phyloP scores from a whole-genome alignment of 257 asterid genomes.

The Cordia subcordata region DNA sequence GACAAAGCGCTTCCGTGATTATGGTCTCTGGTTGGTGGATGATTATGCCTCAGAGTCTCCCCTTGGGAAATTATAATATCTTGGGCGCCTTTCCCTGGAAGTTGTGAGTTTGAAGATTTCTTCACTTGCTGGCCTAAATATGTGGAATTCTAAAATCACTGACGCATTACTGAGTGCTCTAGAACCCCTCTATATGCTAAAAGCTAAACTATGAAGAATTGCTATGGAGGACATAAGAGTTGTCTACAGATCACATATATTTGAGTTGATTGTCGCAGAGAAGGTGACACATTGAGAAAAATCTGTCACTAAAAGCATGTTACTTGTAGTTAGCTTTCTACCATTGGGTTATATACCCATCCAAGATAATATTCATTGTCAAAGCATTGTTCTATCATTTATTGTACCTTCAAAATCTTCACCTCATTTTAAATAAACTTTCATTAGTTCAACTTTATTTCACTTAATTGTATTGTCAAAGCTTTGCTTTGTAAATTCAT shows the following conservation, averaged over 20 bases:
- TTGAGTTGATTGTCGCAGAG: background rate
- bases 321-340: too few relatives aligned
- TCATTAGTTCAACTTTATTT: too few relatives aligned
- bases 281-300: background rate
- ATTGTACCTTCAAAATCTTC: too few relatives aligned
- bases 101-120: conserved; percentile 3
- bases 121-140: conserved; percentile 3
- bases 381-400: too few relatives aligned
- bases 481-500: too few relatives aligned
- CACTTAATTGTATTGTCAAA: too few relatives aligned
- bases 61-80: conserved; percentile 54
- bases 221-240: background rate
- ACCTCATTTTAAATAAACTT: too few relatives aligned
- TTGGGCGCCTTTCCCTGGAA: background rate
- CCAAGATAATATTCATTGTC: too few relatives aligned
- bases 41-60: conserved; percentile 80
- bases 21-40: conserved; percentile 89
- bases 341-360: too few relatives aligned
- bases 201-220: background rate
- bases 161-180: background rate
- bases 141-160: background rate
- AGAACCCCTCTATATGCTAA: background rate
- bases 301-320: too few relatives aligned
- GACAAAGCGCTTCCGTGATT: conserved; percentile 69
- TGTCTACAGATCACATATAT: background rate